phyloP scores from a whole-genome alignment of 805 yeast species.

The Wickerhamomyces alni region DNA sequence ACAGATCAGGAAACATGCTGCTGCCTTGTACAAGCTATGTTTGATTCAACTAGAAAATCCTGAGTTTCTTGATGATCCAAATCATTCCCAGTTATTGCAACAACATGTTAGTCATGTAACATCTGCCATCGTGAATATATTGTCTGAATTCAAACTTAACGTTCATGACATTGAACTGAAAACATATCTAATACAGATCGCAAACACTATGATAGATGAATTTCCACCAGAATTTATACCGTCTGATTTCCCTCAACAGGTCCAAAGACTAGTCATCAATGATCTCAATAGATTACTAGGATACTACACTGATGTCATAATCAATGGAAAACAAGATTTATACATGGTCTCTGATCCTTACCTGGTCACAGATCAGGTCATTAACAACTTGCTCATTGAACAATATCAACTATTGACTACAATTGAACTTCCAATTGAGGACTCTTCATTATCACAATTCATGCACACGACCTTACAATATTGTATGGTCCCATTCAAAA shows the following conservation, averaged over 20 bases:
- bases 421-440: conserved; percentile 8
- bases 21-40: conserved; percentile 48
- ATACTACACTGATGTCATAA: conserved; percentile 7
- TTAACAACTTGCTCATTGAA: conserved; percentile 26
- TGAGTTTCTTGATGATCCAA: conserved; percentile 34
- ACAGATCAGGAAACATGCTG: conserved; percentile 40
- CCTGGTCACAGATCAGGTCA: conserved; percentile 3
- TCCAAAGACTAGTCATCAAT: conserved; percentile 3
- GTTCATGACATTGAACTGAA: conserved; percentile 11
- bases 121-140: conserved; percentile 6
- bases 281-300: conserved; percentile 12
- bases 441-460: conserved; percentile 7
- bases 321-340: conserved; percentile 7
- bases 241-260: conserved; percentile 5
- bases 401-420: conserved; percentile 28
- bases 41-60: conserved; percentile 47
- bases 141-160: conserved; percentile 6
- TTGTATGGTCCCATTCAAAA: conserved; percentile 21
- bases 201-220: conserved; percentile 15
- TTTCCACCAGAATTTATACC: conserved; percentile 20
- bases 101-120: conserved; percentile 18
- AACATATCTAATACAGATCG: conserved; percentile 11
- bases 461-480: conserved; percentile 13
- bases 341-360: conserved; percentile 14
- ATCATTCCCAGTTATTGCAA: conserved; percentile 25